A percentile compares a stretch with the other conserved stretches of the same genome.
These are phyloP conservation scores for Auricularia sp. DNA, from an alignment of 768 basidiomycete species.

Conservation along the genomic window DNA sequence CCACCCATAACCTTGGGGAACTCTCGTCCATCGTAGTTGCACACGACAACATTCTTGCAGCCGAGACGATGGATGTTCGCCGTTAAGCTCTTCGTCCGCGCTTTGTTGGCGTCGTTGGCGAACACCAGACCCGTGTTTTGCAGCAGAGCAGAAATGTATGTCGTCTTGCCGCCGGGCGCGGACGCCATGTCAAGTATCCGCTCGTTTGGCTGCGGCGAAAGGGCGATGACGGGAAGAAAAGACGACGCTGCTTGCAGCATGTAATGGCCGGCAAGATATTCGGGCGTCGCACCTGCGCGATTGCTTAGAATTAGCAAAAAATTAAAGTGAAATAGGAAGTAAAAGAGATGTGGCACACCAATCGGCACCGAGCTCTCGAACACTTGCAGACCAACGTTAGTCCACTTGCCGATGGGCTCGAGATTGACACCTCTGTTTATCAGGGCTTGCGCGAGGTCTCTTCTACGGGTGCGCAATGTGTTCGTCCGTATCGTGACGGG, in stretches of 20 bases:
- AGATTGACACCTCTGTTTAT: constrained; percentile 95
- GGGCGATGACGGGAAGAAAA: constrained; percentile 96
- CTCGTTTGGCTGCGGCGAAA: constrained; percentile 85
- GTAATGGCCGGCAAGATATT: constrained; percentile 98
- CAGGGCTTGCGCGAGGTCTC: constrained; percentile 88
- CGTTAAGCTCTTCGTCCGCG: constrained; percentile 88
- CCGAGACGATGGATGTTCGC: constrained; percentile 95
- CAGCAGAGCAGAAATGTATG: constrained; percentile 92
- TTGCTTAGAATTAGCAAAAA: background rate
- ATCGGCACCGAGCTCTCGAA: constrained; percentile 95
- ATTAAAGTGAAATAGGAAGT: background rate
- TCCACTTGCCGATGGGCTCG: constrained; percentile 99
- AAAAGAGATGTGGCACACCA: constrained; percentile 33
- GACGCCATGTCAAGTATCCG: constrained; percentile 97
- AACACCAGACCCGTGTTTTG: constrained; percentile 98
- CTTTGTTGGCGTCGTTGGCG: constrained; percentile 94
- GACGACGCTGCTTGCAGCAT: constrained; percentile 99
- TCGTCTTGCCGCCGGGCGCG: constrained; percentile 96
- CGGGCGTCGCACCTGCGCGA: constrained; percentile 76
- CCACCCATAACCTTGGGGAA: constrained; percentile 99
- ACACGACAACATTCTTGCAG: constrained; percentile 96
- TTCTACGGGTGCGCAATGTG: constrained; percentile 83
- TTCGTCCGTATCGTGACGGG: constrained; percentile 98
- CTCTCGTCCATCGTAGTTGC: constrained; percentile 93
- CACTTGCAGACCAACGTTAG: constrained; percentile 96